Evolutionary conservation across 805 yeast genomes (phyloP), one percentile per base, ranked within the genome.

Genomic region (Blastobotrys attinorum): DNA sequence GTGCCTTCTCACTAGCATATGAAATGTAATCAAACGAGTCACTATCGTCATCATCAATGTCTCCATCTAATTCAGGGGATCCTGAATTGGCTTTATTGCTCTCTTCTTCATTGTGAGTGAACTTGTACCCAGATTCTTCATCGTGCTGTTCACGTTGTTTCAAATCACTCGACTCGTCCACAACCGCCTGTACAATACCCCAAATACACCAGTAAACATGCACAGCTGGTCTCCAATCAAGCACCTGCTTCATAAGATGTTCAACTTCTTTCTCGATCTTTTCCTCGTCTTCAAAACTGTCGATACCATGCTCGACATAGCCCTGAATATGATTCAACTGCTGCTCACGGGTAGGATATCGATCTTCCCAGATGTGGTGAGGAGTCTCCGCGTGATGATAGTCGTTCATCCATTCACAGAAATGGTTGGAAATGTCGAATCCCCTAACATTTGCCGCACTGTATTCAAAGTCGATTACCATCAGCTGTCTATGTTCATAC

Each of bases 371-470:
- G n/a, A 83, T 66, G 44, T 64, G 74, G 59, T 82, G 76, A 1
- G 77, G 69, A 13, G 70, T 64, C 16, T 70, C 66, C 1, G 79
- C 75, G 52, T 78, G 76, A 57, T 82, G 85, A 60, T 90, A 92
- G 66, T 92, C 87, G 39, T 86, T 75, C 97, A 89, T 92, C 98
- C 98, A 90, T 66, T 90, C 98, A 51, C 84, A 75, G 53, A 92
- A 84, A 66, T 92, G 98, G 61, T 92, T 89, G 11, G 89, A 89
- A 44, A 92, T 76, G 60, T 92, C 98, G 59, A 72, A 86, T 2
- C 94, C 95, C 1, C 95, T 87, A 37, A 80, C 70, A 57, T 89
- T 92, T 8, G 95, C 79, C 1, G 96, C 97, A 0, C 96, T 79
- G 62, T 90, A 92, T 65, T 92, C 98, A 62, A 92, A 92, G 61